phyloP scores from a whole-genome alignment of 129 eudicot genomes.

The Calendula officinalis region DNA sequence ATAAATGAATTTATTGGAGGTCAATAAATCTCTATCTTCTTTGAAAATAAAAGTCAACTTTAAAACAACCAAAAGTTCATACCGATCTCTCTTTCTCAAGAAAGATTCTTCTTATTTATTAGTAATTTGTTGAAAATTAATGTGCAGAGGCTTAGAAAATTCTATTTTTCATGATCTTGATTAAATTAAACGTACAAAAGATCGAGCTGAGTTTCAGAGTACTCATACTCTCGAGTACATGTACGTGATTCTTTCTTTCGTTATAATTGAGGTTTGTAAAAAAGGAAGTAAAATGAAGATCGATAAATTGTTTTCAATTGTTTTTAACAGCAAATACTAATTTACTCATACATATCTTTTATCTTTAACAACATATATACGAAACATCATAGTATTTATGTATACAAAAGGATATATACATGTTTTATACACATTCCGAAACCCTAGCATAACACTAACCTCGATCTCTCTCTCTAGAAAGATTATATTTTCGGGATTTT shows the following conservation, averaged over 20 bases:
- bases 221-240: no score
- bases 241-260: not conserved
- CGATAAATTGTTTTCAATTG: not conserved
- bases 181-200: constrained; percentile 1
- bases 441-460: constrained; percentile 27
- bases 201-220: not conserved
- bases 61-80: constrained; percentile 20
- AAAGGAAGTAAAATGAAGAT: not conserved
- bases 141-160: not conserved
- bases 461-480: constrained; percentile 14
- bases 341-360: no score
- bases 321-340: no score
- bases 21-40: constrained; percentile 34
- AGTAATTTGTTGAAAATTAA: constrained; percentile 6
- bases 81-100: not conserved
- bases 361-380: not conserved
- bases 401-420: constrained; percentile 10
- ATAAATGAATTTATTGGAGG: constrained; percentile 31
- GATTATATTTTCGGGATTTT: constrained; percentile 12
- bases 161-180: not conserved
- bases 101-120: not conserved
- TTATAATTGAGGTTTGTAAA: not conserved
- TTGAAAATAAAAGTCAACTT: constrained; percentile 43
- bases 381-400: not conserved
- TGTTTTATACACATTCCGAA: constrained; percentile 22